phyloP scores from a whole-genome alignment of 164 flowering plant genomes.

The Sextonia rubra region DNA sequence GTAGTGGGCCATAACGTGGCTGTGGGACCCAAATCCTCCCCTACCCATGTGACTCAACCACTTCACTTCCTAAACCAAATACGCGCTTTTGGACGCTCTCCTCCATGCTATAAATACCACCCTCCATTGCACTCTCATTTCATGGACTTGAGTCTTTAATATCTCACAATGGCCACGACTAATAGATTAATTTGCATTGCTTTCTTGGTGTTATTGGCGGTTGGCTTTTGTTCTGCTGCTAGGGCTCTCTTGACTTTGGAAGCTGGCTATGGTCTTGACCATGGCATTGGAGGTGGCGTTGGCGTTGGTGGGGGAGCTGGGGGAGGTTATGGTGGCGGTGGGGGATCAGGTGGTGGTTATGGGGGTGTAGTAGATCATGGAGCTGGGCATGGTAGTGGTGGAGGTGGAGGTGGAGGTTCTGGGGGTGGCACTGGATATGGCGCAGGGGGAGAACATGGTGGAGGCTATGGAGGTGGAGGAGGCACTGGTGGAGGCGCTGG shows the following conservation, averaged over 20 bases:
- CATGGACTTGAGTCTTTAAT: background rate
- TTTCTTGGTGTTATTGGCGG: slow-evolving; percentile 19
- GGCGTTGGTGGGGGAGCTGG: slow-evolving; percentile 4
- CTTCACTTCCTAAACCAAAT: background rate
- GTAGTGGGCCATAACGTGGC: background rate
- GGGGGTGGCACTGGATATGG: background rate
- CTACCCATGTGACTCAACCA: background rate
- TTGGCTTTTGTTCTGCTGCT: slow-evolving; percentile 25
- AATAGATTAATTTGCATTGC: slow-evolving; percentile 11
- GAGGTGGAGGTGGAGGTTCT: background rate
- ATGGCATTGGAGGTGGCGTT: slow-evolving; percentile 13
- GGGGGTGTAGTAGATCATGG: slow-evolving; percentile 3
- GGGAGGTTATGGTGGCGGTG: background rate
- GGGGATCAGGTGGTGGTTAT: slow-evolving; percentile 2
- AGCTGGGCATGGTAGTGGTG: slow-evolving; percentile 2
- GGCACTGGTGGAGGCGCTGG: slow-evolving; percentile 9
- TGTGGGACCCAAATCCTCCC: background rate
- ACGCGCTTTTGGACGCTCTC: slow-evolving; percentile 6
- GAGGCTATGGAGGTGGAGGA: slow-evolving; percentile 15
- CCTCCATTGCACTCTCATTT: background rate
- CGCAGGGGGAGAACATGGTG: slow-evolving; percentile 11
- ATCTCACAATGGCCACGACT: slow-evolving; percentile 15
- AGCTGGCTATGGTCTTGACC: slow-evolving; percentile 11
- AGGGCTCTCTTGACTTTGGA: slow-evolving; percentile 26
- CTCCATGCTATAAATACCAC: slow-evolving; percentile 15